phyloP scores from a whole-genome alignment of 2,329 filamentous ascomycete species.

The Colletotrichum spinosum region DNA sequence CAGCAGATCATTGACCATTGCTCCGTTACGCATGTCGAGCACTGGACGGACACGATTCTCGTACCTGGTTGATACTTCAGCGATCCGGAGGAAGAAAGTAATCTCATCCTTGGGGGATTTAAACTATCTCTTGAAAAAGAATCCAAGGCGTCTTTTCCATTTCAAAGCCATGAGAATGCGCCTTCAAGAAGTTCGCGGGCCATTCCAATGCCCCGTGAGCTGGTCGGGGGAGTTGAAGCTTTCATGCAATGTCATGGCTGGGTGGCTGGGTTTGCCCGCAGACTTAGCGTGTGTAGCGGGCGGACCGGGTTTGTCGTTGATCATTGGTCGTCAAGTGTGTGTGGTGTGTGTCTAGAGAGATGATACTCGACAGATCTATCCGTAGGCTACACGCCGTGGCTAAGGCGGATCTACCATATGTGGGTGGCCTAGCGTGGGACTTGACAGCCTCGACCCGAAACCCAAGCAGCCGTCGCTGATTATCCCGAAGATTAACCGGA shows the following conservation, averaged over 20 bases:
- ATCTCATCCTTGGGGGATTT: not conserved
- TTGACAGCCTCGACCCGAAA: too few relatives aligned
- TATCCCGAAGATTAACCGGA: too few relatives aligned
- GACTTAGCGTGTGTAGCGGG: too few relatives aligned
- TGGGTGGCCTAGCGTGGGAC: too few relatives aligned
- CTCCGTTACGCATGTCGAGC: not conserved
- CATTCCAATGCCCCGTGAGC: not conserved
- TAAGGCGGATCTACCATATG: too few relatives aligned
- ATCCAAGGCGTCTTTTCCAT: slow-evolving; percentile 2
- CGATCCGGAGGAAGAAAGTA: not conserved
- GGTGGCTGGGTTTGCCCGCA: not conserved
- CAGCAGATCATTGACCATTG: not conserved
- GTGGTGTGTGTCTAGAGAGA: too few relatives aligned
- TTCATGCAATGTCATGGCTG: not conserved
- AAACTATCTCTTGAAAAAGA: not conserved
- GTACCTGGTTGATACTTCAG: not conserved
- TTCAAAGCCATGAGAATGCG: not conserved
- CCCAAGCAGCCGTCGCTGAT: too few relatives aligned
- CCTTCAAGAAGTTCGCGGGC: not conserved
- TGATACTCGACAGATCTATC: too few relatives aligned
- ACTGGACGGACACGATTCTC: not conserved
- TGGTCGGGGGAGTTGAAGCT: not conserved
- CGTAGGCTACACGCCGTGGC: too few relatives aligned
- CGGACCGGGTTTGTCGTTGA: too few relatives aligned
- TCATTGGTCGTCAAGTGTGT: too few relatives aligned